A percentile compares a stretch with the other conserved stretches of the same genome.
Evolutionary conservation across 495 filamentous ascomycete species (phyloP).

Genomic region (Penicillium coprophilum): DNA sequence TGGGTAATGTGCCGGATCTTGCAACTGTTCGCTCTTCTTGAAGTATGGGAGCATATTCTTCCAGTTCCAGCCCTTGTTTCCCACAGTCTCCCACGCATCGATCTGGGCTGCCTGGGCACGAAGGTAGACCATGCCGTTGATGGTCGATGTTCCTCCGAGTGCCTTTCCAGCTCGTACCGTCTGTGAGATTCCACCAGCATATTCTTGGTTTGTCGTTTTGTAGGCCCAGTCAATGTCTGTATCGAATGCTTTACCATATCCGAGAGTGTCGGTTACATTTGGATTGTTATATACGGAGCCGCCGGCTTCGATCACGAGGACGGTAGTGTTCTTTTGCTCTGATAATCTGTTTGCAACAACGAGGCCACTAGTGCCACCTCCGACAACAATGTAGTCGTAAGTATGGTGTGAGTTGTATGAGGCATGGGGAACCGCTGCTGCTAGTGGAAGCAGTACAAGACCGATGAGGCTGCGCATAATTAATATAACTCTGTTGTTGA

Average conservation of each 20-base stretch:
- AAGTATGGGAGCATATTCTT: conserved; percentile 32
- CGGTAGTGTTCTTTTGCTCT: conserved; percentile 42
- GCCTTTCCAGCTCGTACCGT: conserved; percentile 49
- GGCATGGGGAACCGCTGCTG: conserved; percentile 12
- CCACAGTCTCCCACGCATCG: conserved; percentile 28
- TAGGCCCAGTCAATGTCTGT: conserved; percentile 56
- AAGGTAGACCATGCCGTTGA: conserved; percentile 45
- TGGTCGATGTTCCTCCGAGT: conserved; percentile 52
- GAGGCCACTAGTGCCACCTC: conserved; percentile 55
- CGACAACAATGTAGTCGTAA: conserved; percentile 53
- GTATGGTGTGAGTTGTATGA: neutral
- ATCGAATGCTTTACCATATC: conserved; percentile 42
- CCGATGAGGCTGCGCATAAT: conserved; percentile 18
- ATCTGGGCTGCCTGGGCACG: conserved; percentile 29
- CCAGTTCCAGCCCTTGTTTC: conserved; percentile 38
- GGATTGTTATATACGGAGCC: conserved; percentile 46
- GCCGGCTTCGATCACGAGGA: conserved; percentile 58
- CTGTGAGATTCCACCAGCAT: conserved; percentile 34
- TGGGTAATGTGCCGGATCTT: conserved; percentile 17
- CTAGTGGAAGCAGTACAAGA: conserved; percentile 20
- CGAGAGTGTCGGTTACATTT: conserved; percentile 47
- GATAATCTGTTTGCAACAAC: conserved; percentile 55
- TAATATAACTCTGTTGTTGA: neutral
- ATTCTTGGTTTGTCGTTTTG: conserved; percentile 43
- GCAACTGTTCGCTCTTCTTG: conserved; percentile 26